phyloP scores from a whole-genome alignment of 768 basidiomycete species.

The Astraeus odoratus region DNA sequence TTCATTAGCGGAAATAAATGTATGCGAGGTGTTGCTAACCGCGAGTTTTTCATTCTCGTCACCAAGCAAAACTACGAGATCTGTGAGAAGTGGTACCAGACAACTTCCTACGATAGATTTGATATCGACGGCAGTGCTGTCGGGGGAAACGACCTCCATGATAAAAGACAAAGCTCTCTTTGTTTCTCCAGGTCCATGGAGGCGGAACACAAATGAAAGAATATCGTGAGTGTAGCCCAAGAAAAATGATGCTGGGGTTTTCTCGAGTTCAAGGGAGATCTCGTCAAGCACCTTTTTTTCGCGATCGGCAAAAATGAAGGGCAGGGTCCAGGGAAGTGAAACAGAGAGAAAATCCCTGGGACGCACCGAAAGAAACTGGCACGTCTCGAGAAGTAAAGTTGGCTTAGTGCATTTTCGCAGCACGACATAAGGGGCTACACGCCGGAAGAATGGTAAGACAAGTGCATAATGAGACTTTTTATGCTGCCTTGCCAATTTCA shows the following conservation, averaged over 20 bases:
- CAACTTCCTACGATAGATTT: conserved; percentile 57
- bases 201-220: conserved; percentile 59
- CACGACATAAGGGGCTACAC: conserved; percentile 61
- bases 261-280: conserved; percentile 48
- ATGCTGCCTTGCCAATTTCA: conserved; percentile 47
- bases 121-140: conserved; percentile 35
- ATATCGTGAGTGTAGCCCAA: conserved; percentile 52
- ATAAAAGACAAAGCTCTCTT: conserved; percentile 58
- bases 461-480: conserved; percentile 60
- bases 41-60: conserved; percentile 47
- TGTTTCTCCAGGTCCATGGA: conserved; percentile 48
- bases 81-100: conserved; percentile 61
- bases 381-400: conserved; percentile 51
- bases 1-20: conserved; percentile 22
- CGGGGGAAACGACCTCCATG: conserved; percentile 46
- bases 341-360: conserved; percentile 56
- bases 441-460: conserved; percentile 60
- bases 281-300: conserved; percentile 52
- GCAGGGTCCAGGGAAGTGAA: conserved; percentile 60
- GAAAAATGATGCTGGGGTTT: conserved; percentile 42
- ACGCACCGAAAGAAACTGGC: conserved; percentile 57
- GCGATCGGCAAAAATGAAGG: conserved; percentile 57
- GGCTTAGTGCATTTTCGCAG: conserved; percentile 53
- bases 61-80: conserved; percentile 73
- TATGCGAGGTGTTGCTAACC: conserved; percentile 30